These are phyloP conservation scores for Microbotryum saponariae DNA, from an alignment of 1,284 basidiomycete species.

Conservation along the genomic window DNA sequence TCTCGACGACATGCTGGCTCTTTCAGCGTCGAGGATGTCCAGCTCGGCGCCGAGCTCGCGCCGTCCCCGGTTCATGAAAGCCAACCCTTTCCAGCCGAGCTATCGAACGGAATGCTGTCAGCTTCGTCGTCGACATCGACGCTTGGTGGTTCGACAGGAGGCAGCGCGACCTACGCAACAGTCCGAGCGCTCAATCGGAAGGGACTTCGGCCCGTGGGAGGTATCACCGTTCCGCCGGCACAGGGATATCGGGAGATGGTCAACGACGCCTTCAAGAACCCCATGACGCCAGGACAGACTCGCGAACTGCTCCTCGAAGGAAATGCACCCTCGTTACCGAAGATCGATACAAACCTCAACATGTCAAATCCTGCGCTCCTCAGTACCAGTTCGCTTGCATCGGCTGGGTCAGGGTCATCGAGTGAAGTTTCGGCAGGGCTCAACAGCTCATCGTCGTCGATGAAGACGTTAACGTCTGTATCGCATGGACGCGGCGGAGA, in stretches of 20 bases:
- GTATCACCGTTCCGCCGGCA: conserved; percentile 15
- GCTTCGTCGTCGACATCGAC: neutral
- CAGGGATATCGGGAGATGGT: conserved; percentile 24
- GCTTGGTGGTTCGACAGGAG: neutral
- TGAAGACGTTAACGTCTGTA: no score
- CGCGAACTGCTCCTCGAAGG: neutral
- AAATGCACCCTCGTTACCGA: no score
- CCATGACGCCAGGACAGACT: conserved; percentile 25
- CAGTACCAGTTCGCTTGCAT: no score
- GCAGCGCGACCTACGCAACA: neutral
- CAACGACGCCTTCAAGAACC: conserved; percentile 29
- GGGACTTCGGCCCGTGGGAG: neutral
- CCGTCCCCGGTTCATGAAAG: conserved; percentile 35
- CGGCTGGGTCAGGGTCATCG: no score
- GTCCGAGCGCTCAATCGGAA: conserved; percentile 7
- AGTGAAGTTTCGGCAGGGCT: no score
- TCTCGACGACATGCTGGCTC: conserved; percentile 79
- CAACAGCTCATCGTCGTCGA: no score
- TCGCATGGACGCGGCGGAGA: no score
- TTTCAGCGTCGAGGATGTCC: conserved; percentile 82
- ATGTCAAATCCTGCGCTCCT: no score
- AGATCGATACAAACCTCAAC: no score
- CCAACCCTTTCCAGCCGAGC: conserved; percentile 10
- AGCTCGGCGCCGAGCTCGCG: conserved; percentile 72
- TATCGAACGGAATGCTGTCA: neutral